phyloP scores from a whole-genome alignment of 2,329 filamentous ascomycete species.

The Diaporthe ampelina region DNA sequence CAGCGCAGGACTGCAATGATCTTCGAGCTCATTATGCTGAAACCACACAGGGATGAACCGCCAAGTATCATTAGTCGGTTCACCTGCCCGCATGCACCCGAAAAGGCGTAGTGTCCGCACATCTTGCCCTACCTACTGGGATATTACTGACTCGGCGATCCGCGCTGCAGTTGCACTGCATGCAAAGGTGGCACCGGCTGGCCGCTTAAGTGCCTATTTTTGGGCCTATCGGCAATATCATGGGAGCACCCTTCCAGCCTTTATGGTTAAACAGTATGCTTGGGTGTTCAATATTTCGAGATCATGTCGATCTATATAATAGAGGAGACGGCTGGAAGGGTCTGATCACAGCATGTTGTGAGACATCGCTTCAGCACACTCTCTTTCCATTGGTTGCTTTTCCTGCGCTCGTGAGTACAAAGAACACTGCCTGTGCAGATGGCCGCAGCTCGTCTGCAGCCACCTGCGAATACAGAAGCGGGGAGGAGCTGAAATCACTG shows the following conservation, averaged over 20 bases:
- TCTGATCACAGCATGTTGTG: slow-evolving; percentile 16
- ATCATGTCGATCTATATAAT: slow-evolving; percentile 27
- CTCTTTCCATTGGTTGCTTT: slow-evolving; percentile 15
- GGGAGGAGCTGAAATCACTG: not conserved
- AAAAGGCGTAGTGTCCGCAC: slow-evolving; percentile 9
- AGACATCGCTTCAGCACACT: slow-evolving; percentile 4
- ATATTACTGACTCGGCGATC: slow-evolving; percentile 32
- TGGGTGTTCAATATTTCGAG: not conserved
- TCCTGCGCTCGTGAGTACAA: slow-evolving; percentile 27
- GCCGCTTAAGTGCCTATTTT: slow-evolving; percentile 29
- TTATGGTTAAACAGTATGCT: slow-evolving; percentile 3
- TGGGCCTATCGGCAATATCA: slow-evolving; percentile 19
- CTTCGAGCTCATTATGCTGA: slow-evolving; percentile 31
- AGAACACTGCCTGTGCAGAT: slow-evolving; percentile 12
- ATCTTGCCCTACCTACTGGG: slow-evolving; percentile 17
- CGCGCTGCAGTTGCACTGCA: slow-evolving; percentile 26
- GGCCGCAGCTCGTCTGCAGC: slow-evolving; percentile 20
- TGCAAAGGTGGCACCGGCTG: slow-evolving; percentile 9
- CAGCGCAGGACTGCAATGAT: slow-evolving; percentile 16
- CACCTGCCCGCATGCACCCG: not conserved
- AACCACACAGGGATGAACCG: slow-evolving; percentile 25
- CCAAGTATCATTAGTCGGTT: slow-evolving; percentile 32
- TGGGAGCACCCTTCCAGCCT: not conserved
- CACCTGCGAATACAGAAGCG: not conserved
- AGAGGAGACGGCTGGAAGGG: not conserved